Evolutionary conservation across 345 rosid species (phyloP), one percentile per base, ranked within the genome.

Genomic region (Lepidium sativum): DNA sequence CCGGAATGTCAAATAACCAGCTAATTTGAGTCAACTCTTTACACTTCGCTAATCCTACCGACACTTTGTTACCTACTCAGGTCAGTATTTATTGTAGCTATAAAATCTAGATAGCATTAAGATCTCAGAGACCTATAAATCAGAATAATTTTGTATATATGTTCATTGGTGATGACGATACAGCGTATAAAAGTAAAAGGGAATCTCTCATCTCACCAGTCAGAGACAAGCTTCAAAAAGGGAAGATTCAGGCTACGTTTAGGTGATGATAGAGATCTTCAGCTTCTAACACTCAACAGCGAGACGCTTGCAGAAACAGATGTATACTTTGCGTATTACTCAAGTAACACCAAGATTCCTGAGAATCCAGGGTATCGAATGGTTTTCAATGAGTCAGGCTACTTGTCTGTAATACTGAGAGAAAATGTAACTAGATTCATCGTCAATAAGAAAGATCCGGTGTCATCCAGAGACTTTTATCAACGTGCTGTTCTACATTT

Each of bases 21-120:
- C n/a, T n/a, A n/a, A n/a, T n/a, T n/a, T n/a, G n/a, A n/a, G n/a
- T n/a, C n/a, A n/a, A n/a, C n/a, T n/a, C n/a, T n/a, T n/a, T n/a
- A n/a, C n/a, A 77, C 55, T 87, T 83, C 65, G 71, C 45, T 54
- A 2, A 72, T 9, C 87, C 88, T 6, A 79, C 91, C 1, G 86
- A 87, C 23, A 80, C 87, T 4, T 16, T 87, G 6, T 25, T 85
- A 27, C 87, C 91, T 40, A 63, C 74, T 6, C 86, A 84, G 71
- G 62, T 41, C 16, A 61, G 66, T 33, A 18, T 39, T 39, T 14
- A n/a, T 57, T 45, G 10, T 1, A 18, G n/a, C n/a, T n/a, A n/a
- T n/a, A n/a, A n/a, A n/a, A n/a, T n/a, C n/a, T n/a, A n/a, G n/a
- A n/a, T n/a, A n/a, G n/a, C n/a, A n/a, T n/a, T n/a, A 35, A 35